A percentile compares a stretch with the other conserved stretches of the same genome.
Evolutionary conservation across 2,329 filamentous ascomycete species (phyloP).

Genomic region (Dactylonectria macrodidyma): DNA sequence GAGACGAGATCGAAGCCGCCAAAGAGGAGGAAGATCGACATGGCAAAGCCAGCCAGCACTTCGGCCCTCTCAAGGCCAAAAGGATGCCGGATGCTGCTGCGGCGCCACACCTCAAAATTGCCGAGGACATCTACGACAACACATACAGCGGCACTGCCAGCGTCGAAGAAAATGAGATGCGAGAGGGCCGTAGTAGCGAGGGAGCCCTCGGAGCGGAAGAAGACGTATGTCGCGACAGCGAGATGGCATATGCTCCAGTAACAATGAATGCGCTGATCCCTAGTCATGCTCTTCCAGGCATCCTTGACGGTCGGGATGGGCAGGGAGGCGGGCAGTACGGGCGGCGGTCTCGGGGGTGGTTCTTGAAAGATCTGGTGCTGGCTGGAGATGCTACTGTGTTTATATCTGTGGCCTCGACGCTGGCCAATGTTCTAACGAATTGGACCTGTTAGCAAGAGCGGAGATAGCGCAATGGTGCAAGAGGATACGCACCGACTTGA

Average conservation of each 20-base stretch:
- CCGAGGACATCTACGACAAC: slow-evolving; percentile 92
- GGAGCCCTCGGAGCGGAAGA: slow-evolving; percentile 88
- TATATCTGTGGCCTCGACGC: slow-evolving; percentile 96
- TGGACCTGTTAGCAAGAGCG: slow-evolving; percentile 23
- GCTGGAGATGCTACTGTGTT: slow-evolving; percentile 91
- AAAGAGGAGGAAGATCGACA: slow-evolving; percentile 97
- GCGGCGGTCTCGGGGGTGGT: slow-evolving; percentile 85
- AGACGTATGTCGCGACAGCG: slow-evolving; percentile 84
- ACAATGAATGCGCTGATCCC: slow-evolving; percentile 85
- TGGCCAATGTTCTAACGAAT: slow-evolving; percentile 83
- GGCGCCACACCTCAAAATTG: slow-evolving; percentile 98
- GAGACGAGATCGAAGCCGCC: slow-evolving; percentile 96
- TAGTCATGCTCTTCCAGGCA: slow-evolving; percentile 90
- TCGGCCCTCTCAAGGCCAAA: slow-evolving; percentile 94
- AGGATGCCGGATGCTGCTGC: slow-evolving; percentile 91
- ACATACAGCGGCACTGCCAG: slow-evolving; percentile 90
- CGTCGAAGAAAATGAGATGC: slow-evolving; percentile 95
- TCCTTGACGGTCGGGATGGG: slow-evolving; percentile 92
- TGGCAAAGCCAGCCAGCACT: slow-evolving; percentile 94
- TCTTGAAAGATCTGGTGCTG: slow-evolving; percentile 97
- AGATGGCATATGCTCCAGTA: slow-evolving; percentile 94
- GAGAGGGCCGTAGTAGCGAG: slow-evolving; percentile 93
- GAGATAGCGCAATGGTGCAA: not conserved
- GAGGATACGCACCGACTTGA: slow-evolving; percentile 77
- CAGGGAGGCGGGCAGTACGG: slow-evolving; percentile 91